Percentiles rank a stretch among this genome's conserved stretches.
Evolutionary conservation across 805 yeast genomes (phyloP).

Genomic region (Starmerella bombi): DNA sequence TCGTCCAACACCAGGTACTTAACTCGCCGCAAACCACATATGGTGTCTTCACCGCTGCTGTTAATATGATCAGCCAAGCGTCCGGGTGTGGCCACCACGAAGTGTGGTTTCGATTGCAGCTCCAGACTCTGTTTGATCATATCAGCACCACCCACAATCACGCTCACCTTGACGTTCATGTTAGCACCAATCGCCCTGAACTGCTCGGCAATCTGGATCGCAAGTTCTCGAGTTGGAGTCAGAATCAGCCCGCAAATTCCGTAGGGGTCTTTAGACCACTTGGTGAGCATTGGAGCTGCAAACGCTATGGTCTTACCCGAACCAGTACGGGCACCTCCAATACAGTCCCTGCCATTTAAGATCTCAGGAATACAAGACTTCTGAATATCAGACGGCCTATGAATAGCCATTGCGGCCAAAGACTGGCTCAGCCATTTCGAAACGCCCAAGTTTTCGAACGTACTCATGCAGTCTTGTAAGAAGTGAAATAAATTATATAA

Average conservation of each 20-base stretch:
- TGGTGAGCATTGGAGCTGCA: slow-evolving; percentile 90
- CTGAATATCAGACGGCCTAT: slow-evolving; percentile 78
- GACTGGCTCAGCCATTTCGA: slow-evolving; percentile 81
- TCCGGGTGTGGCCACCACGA: slow-evolving; percentile 95
- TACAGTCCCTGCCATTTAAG: slow-evolving; percentile 72
- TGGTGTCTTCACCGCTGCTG: slow-evolving; percentile 78
- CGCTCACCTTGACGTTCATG: slow-evolving; percentile 70
- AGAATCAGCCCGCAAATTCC: slow-evolving; percentile 82
- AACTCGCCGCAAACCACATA: slow-evolving; percentile 62
- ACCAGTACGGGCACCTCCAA: slow-evolving; percentile 98
- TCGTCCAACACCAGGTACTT: slow-evolving; percentile 83
- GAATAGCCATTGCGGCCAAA: slow-evolving; percentile 65
- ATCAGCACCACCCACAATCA: slow-evolving; percentile 91
- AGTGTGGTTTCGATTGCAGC: slow-evolving; percentile 75
- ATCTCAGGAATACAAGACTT: slow-evolving; percentile 78
- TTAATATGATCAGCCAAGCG: slow-evolving; percentile 83
- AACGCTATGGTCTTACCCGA: slow-evolving; percentile 96
- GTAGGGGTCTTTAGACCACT: slow-evolving; percentile 90
- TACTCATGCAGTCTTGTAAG: slow-evolving; percentile 17
- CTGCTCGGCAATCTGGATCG: slow-evolving; percentile 94
- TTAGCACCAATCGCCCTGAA: slow-evolving; percentile 82
- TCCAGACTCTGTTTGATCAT: slow-evolving; percentile 78
- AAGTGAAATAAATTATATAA: not conserved
- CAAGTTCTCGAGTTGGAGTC: slow-evolving; percentile 85
- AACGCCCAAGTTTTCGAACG: slow-evolving; percentile 55